A percentile compares a stretch with the other conserved stretches of the same genome.
Conservation (phyloP, 345 rosid species). For the Euclidium syriacum region DNA sequence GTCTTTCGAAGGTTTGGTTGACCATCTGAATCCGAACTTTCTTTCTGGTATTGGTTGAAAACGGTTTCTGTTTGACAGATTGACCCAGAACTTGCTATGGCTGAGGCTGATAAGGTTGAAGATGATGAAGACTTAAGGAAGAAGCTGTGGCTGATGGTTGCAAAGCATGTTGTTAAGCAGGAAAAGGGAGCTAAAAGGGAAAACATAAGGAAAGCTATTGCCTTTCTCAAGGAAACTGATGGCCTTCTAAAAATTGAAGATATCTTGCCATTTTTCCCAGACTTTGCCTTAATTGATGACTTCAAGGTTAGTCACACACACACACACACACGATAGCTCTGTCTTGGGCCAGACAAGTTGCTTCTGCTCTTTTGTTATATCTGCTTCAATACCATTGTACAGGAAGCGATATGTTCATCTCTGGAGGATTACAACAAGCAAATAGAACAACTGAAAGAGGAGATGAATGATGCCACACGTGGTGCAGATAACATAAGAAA, state of each 20-base stretch:
- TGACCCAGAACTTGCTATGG: slow-evolving; percentile 98
- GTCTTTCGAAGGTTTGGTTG: slow-evolving; percentile 8
- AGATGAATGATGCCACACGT: slow-evolving; percentile 99
- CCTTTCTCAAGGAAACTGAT: slow-evolving; percentile 97
- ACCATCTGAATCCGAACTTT: not conserved
- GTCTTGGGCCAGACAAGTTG: not conserved
- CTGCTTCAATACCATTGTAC: slow-evolving; percentile 21
- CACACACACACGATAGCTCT: not conserved
- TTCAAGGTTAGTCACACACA: slow-evolving; percentile 59
- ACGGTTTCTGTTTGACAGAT: slow-evolving; percentile 44
- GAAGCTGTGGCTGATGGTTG: slow-evolving; percentile 98
- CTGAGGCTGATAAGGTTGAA: slow-evolving; percentile 99
- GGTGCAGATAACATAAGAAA: slow-evolving; percentile 99
- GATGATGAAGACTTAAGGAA: slow-evolving; percentile 98
- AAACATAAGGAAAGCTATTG: slow-evolving; percentile 95
- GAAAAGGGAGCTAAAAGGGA: slow-evolving; percentile 96
- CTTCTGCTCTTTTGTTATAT: slow-evolving; percentile 5
- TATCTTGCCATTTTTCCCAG: slow-evolving; percentile 97
- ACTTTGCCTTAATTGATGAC: slow-evolving; percentile 98
- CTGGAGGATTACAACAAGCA: slow-evolving; percentile 97
- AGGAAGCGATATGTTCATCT: slow-evolving; percentile 98
- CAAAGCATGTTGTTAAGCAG: slow-evolving; percentile 91
- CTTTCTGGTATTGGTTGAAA: slow-evolving; percentile 16
- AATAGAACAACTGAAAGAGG: slow-evolving; percentile 85
- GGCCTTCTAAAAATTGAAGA: slow-evolving; percentile 97